Percentiles rank a stretch among this genome's conserved stretches.
Evolutionary conservation across 106 monocot species (phyloP).

Genomic region (Vanilla planifolia): DNA sequence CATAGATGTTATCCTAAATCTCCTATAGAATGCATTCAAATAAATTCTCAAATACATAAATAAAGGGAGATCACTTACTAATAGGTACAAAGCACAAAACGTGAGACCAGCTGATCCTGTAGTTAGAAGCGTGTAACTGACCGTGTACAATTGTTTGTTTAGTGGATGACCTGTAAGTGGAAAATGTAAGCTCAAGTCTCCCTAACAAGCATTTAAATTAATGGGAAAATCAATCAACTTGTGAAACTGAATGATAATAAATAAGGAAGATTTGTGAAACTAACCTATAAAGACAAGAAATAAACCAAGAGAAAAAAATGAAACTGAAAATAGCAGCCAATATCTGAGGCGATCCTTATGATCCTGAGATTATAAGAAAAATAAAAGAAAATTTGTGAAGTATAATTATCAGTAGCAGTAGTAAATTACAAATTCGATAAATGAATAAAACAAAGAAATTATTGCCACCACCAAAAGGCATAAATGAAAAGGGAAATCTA

Average conservation of each 20-base stretch:
- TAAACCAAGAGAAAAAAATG: constrained; percentile 43
- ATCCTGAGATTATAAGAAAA: constrained; percentile 30
- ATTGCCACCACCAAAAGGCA: not conserved
- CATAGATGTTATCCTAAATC: too few relatives aligned
- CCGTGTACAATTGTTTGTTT: constrained; percentile 68
- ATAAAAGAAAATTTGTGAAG: not conserved
- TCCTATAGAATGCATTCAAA: too few relatives aligned
- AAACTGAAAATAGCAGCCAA: constrained; percentile 52
- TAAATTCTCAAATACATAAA: too few relatives aligned
- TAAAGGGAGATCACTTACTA: constrained; percentile 32
- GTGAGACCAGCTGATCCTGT: constrained; percentile 60
- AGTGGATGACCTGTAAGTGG: constrained; percentile 55
- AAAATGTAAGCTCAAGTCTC: constrained; percentile 5
- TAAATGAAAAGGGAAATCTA: not conserved
- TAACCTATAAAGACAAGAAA: constrained; percentile 50
- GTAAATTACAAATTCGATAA: not conserved
- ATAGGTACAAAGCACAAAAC: constrained; percentile 50
- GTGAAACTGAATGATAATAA: not conserved
- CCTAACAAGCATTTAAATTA: constrained; percentile 2
- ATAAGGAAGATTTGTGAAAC: not conserved
- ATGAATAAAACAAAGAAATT: not conserved
- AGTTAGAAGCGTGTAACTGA: constrained; percentile 60
- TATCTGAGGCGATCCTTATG: constrained; percentile 48
- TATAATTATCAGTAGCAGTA: not conserved
- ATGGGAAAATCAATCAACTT: not conserved